Evolutionary conservation across 176 grass and related monocot genomes (phyloP).

Genomic region (Thalia dealbata): DNA sequence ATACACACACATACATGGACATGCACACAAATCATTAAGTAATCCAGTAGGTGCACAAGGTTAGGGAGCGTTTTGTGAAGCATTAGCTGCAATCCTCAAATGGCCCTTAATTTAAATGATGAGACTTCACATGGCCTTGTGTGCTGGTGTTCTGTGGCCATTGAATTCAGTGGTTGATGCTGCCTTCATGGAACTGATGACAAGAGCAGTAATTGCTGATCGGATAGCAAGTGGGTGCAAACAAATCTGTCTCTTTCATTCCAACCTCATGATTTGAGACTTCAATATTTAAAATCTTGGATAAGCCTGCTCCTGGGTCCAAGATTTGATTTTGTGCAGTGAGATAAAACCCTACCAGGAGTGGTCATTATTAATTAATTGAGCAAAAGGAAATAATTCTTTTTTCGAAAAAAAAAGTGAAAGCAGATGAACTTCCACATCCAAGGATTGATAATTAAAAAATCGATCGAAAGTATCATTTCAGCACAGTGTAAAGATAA

Average conservation of each 20-base stretch:
- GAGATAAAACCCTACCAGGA: not conserved
- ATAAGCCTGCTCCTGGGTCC: not conserved
- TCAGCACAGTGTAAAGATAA: not conserved
- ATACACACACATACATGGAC: too few species aligned
- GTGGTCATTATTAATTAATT: too few species aligned
- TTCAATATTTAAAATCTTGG: not conserved
- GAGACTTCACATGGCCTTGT: not conserved
- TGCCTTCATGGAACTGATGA: not conserved
- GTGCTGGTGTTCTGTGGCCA: too few species aligned
- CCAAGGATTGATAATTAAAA: too few species aligned
- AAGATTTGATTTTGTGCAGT: not conserved
- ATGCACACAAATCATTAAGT: too few species aligned
- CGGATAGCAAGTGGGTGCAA: not conserved
- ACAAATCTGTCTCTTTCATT: not conserved
- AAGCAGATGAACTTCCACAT: not conserved
- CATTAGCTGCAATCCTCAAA: not conserved
- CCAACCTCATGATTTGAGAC: conserved; percentile 2
- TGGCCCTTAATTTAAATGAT: not conserved
- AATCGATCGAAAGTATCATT: not conserved
- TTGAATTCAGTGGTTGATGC: not conserved
- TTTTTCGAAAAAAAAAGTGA: not conserved
- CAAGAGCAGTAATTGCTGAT: not conserved
- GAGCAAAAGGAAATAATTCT: too few species aligned
- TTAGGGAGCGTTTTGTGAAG: not conserved
- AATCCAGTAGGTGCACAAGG: not conserved